Evolutionary conservation across 2,329 filamentous ascomycete genomes (phyloP).

Genomic region (Alternaria conjuncta): DNA sequence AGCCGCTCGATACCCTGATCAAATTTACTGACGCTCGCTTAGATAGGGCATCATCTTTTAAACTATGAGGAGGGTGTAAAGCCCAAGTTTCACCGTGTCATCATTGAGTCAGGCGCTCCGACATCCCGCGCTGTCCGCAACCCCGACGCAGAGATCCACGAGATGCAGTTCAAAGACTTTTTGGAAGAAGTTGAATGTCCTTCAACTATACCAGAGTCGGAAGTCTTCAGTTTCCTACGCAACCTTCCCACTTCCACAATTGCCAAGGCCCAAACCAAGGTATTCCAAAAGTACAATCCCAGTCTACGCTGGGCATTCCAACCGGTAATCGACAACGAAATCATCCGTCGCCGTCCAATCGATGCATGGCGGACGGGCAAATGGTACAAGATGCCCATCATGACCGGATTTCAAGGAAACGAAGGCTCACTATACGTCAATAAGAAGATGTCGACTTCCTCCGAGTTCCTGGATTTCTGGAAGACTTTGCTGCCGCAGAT

Average conservation of each 20-base stretch:
- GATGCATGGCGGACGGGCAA: slow-evolving; percentile 62
- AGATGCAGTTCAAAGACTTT: slow-evolving; percentile 55
- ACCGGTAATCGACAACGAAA: slow-evolving; percentile 68
- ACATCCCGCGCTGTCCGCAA: slow-evolving; percentile 55
- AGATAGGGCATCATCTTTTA: slow-evolving; percentile 72
- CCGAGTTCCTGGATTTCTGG: slow-evolving; percentile 68
- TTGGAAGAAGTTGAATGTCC: slow-evolving; percentile 46
- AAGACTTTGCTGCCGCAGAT: slow-evolving; percentile 65
- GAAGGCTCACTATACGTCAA: slow-evolving; percentile 72
- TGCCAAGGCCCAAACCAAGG: slow-evolving; percentile 49
- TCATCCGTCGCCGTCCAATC: slow-evolving; percentile 65
- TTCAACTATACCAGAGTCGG: slow-evolving; percentile 25
- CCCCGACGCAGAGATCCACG: slow-evolving; percentile 51
- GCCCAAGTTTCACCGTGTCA: slow-evolving; percentile 54
- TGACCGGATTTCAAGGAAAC: slow-evolving; percentile 75
- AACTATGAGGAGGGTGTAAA: slow-evolving; percentile 44
- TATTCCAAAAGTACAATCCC: slow-evolving; percentile 56
- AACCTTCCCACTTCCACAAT: slow-evolving; percentile 46
- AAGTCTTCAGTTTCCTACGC: slow-evolving; percentile 54
- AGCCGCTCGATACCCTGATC: not conserved
- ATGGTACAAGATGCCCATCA: slow-evolving; percentile 65
- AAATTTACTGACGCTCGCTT: not conserved
- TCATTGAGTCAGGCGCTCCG: slow-evolving; percentile 56
- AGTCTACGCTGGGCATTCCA: slow-evolving; percentile 67
- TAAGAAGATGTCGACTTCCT: slow-evolving; percentile 52